Conservation (phyloP, 345 rosid species). For the Eutrema yunnanense region DNA sequence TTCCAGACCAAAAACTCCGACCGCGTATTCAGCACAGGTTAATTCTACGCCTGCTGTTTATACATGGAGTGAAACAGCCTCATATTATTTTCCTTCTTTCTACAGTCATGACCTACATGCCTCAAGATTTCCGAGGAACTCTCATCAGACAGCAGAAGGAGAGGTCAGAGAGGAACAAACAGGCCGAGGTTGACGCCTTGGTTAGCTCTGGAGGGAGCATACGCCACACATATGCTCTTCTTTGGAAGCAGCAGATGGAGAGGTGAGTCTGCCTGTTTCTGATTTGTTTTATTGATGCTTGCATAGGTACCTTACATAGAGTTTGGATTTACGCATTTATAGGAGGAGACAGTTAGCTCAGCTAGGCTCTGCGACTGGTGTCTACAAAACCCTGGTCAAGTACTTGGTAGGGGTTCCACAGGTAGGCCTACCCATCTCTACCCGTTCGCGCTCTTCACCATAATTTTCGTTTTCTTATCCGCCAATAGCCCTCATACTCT, state of each 20-base stretch:
- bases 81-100: background rate
- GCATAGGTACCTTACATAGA: background rate
- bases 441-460: background rate
- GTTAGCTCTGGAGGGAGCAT: conserved; percentile 75
- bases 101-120: conserved; percentile 99
- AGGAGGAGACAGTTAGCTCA: conserved; percentile 96
- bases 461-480: background rate
- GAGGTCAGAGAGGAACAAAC: conserved; percentile 96
- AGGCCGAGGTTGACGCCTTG: conserved; percentile 86
- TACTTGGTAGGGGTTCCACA: conserved; percentile 99
- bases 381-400: conserved; percentile 93
- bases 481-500: background rate
- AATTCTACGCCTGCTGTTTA: background rate
- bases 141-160: conserved; percentile 85
- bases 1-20: conserved; percentile 83
- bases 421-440: conserved; percentile 40
- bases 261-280: conserved; percentile 43
- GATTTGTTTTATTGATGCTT: background rate
- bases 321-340: conserved; percentile 8
- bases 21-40: conserved; percentile 81
- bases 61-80: background rate
- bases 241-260: conserved; percentile 97
- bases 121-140: conserved; percentile 97
- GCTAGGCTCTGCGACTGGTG: conserved; percentile 97
- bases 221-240: conserved; percentile 67